Evolutionary conservation across 2,329 filamentous ascomycete species (phyloP).

Genomic region (Orbilia javanica): DNA sequence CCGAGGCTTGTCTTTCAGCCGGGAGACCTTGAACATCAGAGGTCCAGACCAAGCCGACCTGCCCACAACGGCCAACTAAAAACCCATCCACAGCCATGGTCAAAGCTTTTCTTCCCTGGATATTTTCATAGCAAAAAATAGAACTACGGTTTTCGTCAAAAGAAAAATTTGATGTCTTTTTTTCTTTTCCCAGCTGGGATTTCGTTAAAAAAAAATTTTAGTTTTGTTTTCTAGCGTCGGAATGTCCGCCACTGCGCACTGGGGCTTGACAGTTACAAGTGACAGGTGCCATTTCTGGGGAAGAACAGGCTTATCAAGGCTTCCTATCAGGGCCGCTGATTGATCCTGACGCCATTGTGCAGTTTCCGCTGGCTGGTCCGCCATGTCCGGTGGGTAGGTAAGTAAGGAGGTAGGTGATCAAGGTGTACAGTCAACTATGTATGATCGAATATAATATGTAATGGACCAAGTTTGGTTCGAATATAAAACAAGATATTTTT

Average conservation of each 20-base stretch:
- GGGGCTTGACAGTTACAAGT: conserved; percentile 2
- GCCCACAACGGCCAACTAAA: conserved; percentile 40
- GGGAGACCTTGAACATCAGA: background rate
- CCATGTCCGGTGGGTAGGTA: too few species aligned
- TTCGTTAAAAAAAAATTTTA: conserved; percentile 35
- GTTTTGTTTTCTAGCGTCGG: conserved; percentile 53
- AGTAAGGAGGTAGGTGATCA: background rate
- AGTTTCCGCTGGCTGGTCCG: background rate
- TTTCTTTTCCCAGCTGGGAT: background rate
- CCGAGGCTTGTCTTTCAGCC: conserved; percentile 33
- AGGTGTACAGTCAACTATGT: too few species aligned
- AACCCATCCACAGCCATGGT: conserved; percentile 39
- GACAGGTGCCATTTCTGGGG: conserved; percentile 27
- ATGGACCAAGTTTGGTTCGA: too few species aligned
- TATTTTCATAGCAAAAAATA: conserved; percentile 32
- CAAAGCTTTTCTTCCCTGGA: conserved; percentile 40
- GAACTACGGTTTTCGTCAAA: conserved; percentile 27
- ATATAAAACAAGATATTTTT: background rate
- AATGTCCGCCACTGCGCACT: conserved; percentile 14
- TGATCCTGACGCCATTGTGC: conserved; percentile 51
- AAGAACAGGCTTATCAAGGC: conserved; percentile 8
- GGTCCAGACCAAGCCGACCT: conserved; percentile 24
- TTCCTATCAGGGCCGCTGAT: conserved; percentile 24
- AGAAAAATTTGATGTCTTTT: conserved; percentile 1
- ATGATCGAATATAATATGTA: background rate